These are phyloP conservation scores for Calonectria honghensis DNA, from an alignment of 2,329 filamentous ascomycete species.

Conservation along the genomic window DNA sequence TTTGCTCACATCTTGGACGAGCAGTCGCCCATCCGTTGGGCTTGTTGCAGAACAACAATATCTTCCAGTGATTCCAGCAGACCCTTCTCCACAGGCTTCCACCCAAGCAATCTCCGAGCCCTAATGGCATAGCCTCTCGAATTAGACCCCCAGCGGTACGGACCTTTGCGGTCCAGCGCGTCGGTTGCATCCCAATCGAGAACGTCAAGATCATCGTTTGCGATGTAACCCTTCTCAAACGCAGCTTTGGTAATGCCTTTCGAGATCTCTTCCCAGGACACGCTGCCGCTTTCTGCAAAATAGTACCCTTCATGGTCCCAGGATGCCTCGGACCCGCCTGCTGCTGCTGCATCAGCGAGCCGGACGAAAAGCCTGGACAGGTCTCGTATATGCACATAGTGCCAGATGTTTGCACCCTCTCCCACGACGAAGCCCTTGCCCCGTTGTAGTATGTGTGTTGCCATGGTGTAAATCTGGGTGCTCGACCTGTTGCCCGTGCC, in stretches of 20 bases:
- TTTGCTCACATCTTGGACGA: no score
- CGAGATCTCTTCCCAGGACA: background rate
- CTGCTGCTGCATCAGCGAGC: background rate
- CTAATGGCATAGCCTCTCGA: background rate
- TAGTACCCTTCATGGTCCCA: conserved; percentile 14
- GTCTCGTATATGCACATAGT: background rate
- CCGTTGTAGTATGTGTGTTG: conserved; percentile 1
- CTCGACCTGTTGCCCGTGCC: conserved; percentile 1
- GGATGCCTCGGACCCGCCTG: background rate
- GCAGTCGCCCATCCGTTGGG: background rate
- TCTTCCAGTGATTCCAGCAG: background rate
- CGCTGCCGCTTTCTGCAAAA: conserved; percentile 4
- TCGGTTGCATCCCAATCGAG: background rate
- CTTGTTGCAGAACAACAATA: background rate
- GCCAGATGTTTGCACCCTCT: background rate
- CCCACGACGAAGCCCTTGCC: background rate
- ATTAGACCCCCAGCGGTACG: conserved; percentile 6
- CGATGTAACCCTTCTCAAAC: background rate
- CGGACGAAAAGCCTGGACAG: background rate
- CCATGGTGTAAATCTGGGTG: conserved; percentile 9
- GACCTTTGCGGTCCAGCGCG: background rate
- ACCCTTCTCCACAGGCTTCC: conserved; percentile 1
- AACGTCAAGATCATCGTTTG: background rate
- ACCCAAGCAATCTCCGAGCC: background rate
- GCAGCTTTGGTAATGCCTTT: background rate